Evolutionary conservation across 2,329 filamentous ascomycete species (phyloP), one percentile per base, ranked within the genome.

Genomic region (Aureobasidium mangrovei): DNA sequence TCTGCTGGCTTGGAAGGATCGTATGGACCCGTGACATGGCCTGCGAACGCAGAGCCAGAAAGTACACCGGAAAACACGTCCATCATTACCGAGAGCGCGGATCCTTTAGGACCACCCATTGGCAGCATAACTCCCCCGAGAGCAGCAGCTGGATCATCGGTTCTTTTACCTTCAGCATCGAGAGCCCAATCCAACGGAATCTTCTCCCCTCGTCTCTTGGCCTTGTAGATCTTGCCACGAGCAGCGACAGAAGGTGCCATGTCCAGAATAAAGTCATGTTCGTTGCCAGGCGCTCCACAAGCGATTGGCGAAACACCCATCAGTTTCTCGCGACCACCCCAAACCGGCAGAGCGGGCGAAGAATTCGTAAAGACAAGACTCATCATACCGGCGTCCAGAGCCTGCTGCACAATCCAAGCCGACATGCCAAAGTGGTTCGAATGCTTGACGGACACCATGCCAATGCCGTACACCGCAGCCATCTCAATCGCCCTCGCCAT

Each of bases 31-130:
- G 83, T 86, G 18, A 93, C 88, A 62, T 86, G 76, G 0, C 87
- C 87, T 0, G 86, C 88, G 68, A 88, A 93, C 0, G 86, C 86
- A 32, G 83, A 84, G 0, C 87, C 88, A 0, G 85, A 88, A 0
- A 93, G 63, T 0, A 87, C 84, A 0, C 87, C 88, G 0, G 86
- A 90, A 64, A 93, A 91, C 2, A 94, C 85, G 64, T 93, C 87
- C 88, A 93, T 93, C 85, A 90, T 91, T 54, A 93, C 80, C 0
- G 85, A 74, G 39, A 93, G 67, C 0, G 79, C 88, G 2, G 84
- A 87, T 0, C 88, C 88, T 67, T 93, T 93, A 0, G 88, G 86
- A 0, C 88, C 88, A 2, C 87, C 87, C 85, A 93, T 90, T 0
- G 88, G 87, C 24, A 91, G 70, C 88, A 93, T 91, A 3, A 91